Base-by-base conservation (phyloP, 2,329 filamentous ascomycete species). In the Talaromyces sp. region DNA sequence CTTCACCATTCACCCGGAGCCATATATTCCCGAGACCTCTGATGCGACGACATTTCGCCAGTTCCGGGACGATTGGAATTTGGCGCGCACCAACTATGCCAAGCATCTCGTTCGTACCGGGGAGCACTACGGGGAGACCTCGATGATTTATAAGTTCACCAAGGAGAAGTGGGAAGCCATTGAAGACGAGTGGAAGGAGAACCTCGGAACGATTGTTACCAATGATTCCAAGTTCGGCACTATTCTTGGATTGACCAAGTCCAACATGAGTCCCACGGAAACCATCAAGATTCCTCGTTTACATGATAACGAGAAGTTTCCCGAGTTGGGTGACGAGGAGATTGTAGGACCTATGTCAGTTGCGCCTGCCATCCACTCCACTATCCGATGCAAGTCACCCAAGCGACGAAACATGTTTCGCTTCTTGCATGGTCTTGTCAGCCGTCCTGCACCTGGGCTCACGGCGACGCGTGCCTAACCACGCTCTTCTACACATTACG, bases 271-370 rank as follows among this genome's bases (percentile, higher is more conserved):
- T 64, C 73, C 65, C 80, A 87, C 57, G 73, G 80, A 72, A 76
- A 79, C 68, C 81, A 62, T 76, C 61, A 73, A 73, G 22, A 67
- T 78, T 9, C 76, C 75, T 15, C 66, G 70, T 36, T 69, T 77
- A 22, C 70, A 77, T 58, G 74, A 77, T 62, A 73, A 88, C 62
- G 88, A 89, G 68, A 96, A 97, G 73, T 97, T 96, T 67, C 91
- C 91, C 22, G 85, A 87, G 65, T 83, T 93, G 33, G 91, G 91
- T 54, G 91, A 96, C 67, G 88, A 92, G 66, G 92, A 96, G 72
- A 95, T 97, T 69, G 91, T 97, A 45, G 92, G 92, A 1, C 92
- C 92, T 6, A 96, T 97, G 92, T 84, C 71, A n/a, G 76, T 77
- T 35, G 75, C 71, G 5, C 74, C 73, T 1, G 69, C 69, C 7